Evolutionary conservation across 768 basidiomycete species (phyloP), one percentile per base, ranked within the genome.

Genomic region (Serendipita sp.): DNA sequence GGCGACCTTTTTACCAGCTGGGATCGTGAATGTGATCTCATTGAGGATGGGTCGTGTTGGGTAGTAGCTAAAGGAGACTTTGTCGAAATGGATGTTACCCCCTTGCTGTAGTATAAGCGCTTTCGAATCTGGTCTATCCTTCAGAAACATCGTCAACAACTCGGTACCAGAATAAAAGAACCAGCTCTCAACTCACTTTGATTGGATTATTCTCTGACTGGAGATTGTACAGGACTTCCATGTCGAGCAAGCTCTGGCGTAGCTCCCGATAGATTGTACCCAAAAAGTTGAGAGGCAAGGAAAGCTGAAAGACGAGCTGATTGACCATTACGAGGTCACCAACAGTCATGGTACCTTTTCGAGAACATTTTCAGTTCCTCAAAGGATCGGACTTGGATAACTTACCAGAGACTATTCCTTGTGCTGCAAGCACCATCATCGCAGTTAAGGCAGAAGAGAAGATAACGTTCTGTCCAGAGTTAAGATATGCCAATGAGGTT

Each of bases 321-420:
- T 99, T 99, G 69, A 96, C 88, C 95, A 99, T 98, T 69, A 99
- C 96, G 13, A 99, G 82, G 71, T 99, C 96, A 5, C 96, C 96
- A 28, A 99, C 83, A 3, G 94, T 96, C 95, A 99, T 98, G 0
- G 90, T 91, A 5, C 41, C 41, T 41, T 41, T 93, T 94, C 94
- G 67, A 11, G 34, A 10, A 10, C 23, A 35, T 46, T 2, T 66
- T 48, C 41, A 10, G 63, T 70, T 3, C 67, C 66, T 52, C 36
- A 47, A 18, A 15, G 41, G 23, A 68, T 79, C 13, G 62, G 92
- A 5, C 5, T 13, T 13, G 13, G 41, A 5, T 7, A 41, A 13
- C 41, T 41, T 41, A 41, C 93, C 95, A 68, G 91, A 88, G 34
- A 94, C 76, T 2, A 99, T 87, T 0, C 95, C 96, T 72, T 96